Evolutionary conservation across 1,284 basidiomycete species (phyloP), one percentile per base, ranked within the genome.

Genomic region (Tausonia pullulans): DNA sequence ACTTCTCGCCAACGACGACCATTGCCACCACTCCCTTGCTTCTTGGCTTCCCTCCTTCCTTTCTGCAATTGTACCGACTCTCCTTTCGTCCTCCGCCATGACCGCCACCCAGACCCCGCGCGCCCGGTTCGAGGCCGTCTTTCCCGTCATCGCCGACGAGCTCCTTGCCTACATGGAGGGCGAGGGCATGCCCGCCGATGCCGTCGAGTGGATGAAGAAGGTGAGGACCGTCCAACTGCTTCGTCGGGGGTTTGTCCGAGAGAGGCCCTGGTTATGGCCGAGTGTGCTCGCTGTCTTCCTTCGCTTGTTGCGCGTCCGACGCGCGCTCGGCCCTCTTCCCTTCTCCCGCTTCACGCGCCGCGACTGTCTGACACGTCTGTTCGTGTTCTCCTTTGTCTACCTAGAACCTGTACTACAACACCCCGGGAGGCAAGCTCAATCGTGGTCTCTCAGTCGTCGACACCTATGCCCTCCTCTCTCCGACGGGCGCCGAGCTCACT

Each of bases 391-490:
- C 6, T 50, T 49, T 10, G 51, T 13, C 6, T 40, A 3, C 10
- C 5, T 68, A 96, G 91, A 93, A 84, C 74, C 80, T 98, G 67
- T 85, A 96, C 72, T 90, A 94, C 81, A 98, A 98, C 78, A 88
- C 90, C 8, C 92, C 94, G 0, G 91, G 92, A 78, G 80, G 95
- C 10, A 99, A 98, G 79, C 86, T 98, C 67, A 98, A 97, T 79
- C 86, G 95, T 48, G 95, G 95, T 49, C 82, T 98, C 74, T 91
- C 90, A 7, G 94, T 98, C 68, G 87, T 95, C 58, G 95, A 98
- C 78, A 90, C 91, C 3, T 87, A 87, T 63, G 86, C 91, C 76
- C 95, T 98, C 74, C 78, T 98, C 68, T 78, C 83, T 2, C 68
- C 78, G 27, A 75, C 91, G 66, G 79, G 78, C 2, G 58, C 63